Evolutionary conservation across 2,329 filamentous ascomycete species (phyloP).

Genomic region (Talaromyces sp.): DNA sequence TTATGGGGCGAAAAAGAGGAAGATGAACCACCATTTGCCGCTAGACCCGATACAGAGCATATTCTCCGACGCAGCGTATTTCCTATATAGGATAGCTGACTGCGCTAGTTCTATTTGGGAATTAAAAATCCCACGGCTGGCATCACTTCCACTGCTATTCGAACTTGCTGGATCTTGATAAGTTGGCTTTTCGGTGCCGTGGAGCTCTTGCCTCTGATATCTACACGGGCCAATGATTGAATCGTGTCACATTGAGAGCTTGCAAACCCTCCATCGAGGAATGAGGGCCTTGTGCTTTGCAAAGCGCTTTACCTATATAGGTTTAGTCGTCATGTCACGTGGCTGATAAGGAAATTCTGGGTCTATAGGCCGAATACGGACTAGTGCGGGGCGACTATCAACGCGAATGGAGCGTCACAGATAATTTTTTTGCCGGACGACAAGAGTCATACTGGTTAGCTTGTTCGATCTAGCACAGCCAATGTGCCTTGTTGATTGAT

Average conservation of each 20-base stretch:
- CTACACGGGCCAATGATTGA: not conserved
- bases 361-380: constrained; percentile 15
- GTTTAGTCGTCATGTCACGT: constrained; percentile 4
- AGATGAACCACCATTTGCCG: not conserved
- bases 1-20: not conserved
- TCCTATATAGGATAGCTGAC: not conserved
- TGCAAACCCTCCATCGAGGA: not conserved
- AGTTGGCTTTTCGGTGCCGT: not conserved
- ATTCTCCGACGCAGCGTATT: constrained; percentile 13
- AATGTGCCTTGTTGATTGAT: not conserved
- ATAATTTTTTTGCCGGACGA: constrained; percentile 14
- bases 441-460: constrained; percentile 2
- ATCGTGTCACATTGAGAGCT: not conserved
- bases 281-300: not conserved
- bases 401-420: constrained; percentile 4
- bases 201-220: not conserved
- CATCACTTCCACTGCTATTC: not conserved
- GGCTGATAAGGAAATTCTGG: constrained; percentile 15
- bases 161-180: not conserved
- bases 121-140: not conserved
- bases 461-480: constrained; percentile 1
- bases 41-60: not conserved
- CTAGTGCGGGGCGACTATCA: constrained; percentile 19
- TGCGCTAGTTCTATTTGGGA: not conserved
- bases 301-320: not conserved